Conservation (phyloP, 2,329 filamentous ascomycete species). For the Fusarium hostae region DNA sequence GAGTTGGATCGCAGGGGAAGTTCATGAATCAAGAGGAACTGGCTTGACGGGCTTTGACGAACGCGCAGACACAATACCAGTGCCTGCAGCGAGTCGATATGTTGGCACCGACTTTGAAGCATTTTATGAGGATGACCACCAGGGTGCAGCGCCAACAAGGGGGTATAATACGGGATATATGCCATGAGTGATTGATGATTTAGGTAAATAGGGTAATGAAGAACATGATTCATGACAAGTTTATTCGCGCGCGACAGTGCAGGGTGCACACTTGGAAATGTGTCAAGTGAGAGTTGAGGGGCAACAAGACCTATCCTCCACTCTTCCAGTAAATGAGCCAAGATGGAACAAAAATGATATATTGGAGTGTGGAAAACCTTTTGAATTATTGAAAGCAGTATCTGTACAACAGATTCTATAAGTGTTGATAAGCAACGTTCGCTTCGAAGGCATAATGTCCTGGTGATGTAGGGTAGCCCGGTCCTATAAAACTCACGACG, state of each 20-base stretch:
- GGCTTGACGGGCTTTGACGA: slow-evolving; percentile 14
- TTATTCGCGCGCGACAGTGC: not conserved
- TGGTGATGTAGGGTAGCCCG: not conserved
- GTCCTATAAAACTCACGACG: no score
- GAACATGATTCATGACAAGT: not conserved
- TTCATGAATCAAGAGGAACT: slow-evolving; percentile 29
- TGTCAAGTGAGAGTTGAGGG: accelerated
- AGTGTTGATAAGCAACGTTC: not conserved
- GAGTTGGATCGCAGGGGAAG: slow-evolving; percentile 49
- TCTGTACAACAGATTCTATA: accelerated
- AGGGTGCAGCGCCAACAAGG: not conserved
- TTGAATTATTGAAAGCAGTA: not conserved
- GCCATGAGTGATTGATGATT: not conserved
- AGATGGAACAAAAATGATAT: accelerated
- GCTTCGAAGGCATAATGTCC: not conserved
- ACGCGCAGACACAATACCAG: not conserved
- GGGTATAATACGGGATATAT: slow-evolving; percentile 34
- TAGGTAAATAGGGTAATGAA: not conserved
- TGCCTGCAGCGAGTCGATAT: slow-evolving; percentile 23
- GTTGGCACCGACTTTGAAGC: slow-evolving; percentile 44
- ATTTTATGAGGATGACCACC: slow-evolving; percentile 30
- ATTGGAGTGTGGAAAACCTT: accelerated
- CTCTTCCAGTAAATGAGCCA: accelerated
- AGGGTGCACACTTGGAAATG: accelerated
- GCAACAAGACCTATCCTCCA: not conserved